Percentiles rank a stretch among this genome's conserved stretches.
Evolutionary conservation across 108 stramenopile species (phyloP).

Genomic region (Skeletonema menzelii): DNA sequence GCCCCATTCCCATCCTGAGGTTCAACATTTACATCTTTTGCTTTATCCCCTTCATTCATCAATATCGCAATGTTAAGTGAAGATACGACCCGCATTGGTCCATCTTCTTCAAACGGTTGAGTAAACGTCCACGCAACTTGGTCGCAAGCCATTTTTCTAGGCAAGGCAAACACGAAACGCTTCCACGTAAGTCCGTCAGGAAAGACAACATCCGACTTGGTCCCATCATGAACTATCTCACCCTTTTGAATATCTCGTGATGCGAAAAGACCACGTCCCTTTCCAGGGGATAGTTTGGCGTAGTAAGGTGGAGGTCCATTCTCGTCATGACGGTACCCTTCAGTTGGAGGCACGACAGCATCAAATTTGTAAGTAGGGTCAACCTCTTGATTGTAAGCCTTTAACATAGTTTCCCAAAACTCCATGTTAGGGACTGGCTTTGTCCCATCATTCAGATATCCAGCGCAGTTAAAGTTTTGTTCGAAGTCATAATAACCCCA

Average conservation of each 20-base stretch:
- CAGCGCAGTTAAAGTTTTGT: background rate
- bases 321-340: background rate
- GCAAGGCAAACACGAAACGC: slow-evolving; percentile 8
- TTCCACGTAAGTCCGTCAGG: background rate
- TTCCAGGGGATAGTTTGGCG: background rate
- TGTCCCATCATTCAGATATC: background rate
- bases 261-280: slow-evolving; percentile 18
- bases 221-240: slow-evolving; percentile 5
- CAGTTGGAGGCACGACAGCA: background rate
- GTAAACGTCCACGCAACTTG: background rate
- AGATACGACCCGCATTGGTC: background rate
- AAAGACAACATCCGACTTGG: background rate
- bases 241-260: slow-evolving; percentile 14
- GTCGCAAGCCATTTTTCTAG: slow-evolving; percentile 13
- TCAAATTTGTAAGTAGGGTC: slow-evolving; percentile 1
- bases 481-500: background rate
- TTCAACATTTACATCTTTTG: background rate
- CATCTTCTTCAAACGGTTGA: background rate
- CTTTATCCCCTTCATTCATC: background rate
- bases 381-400: background rate
- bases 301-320: slow-evolving; percentile 1
- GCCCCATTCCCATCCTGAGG: background rate
- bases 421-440: background rate
- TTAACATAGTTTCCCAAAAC: background rate
- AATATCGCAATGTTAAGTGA: background rate